Evolutionary conservation across 371 early-diverging fungal genomes (phyloP), one percentile per base, ranked within the genome.

Genomic region (Catenaria anguillulae): DNA sequence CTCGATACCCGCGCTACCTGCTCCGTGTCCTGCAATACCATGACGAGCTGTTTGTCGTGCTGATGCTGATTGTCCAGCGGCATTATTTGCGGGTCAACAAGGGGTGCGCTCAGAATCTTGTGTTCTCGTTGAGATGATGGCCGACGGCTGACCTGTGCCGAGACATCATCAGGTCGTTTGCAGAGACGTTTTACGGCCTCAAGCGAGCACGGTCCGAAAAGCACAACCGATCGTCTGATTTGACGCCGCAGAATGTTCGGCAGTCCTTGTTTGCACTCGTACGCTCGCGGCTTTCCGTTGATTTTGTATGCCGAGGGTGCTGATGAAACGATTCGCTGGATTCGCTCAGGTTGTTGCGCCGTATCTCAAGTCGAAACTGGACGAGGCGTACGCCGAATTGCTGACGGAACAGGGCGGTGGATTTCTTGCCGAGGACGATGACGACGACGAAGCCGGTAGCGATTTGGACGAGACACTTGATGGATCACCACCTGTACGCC

Each of bases 171-270:
- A 40, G 40, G 17, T 89, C 93, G 19, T 92, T 90, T 73, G 81
- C 92, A 23, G 94, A 94, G 73, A 86, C 87, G 72, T 92, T 92
- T 72, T 94, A 94, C 70, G 92, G 92, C 0, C 68, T 88, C 56
- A 88, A 89, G 68, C 70, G 94, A 61, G 80, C 81, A 23, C 73
- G 80, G 0, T 61, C 34, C 36, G 26, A 33, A 36, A 34, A 50
- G 35, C 29, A 33, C 36, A 40, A 48, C 45, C 33, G 35, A 59
- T 62, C 75, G 13, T 48, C 62, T 12, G 68, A 54, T 21, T 66
- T 85, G 37, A 71, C 77, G 6, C 61, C 65, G 0, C 60, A 60
- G 33, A 83, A 88, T 56, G 74, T 84, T 62, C 76, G 75, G 66
- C 65, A 68, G 56, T 90, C 90, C 0, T 68, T 92, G n/a, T 60